These are phyloP conservation scores for Brassica cretica DNA, from an alignment of 345 rosid genomes.

Conservation along the genomic window DNA sequence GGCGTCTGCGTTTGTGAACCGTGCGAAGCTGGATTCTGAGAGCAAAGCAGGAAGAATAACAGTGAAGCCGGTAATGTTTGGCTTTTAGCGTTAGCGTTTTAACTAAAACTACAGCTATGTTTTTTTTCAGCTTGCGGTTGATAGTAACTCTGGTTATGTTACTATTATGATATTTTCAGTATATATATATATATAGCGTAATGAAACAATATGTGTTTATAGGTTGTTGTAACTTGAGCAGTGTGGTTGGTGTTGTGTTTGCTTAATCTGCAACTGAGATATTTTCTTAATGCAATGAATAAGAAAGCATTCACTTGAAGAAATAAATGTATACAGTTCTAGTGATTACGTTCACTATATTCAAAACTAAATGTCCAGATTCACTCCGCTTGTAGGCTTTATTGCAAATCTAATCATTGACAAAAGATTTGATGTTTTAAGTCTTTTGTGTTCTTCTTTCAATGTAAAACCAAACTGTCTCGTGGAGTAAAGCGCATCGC, in stretches of 20 bases:
- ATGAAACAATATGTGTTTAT: slow-evolving; percentile 13
- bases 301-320: background rate
- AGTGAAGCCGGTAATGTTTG: slow-evolving; percentile 24
- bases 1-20: slow-evolving; percentile 33
- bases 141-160: slow-evolving; percentile 20
- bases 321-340: background rate
- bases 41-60: slow-evolving; percentile 34
- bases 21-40: slow-evolving; percentile 23
- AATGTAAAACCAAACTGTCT: slow-evolving; percentile 15
- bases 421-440: slow-evolving; percentile 3
- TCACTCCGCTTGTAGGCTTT: background rate
- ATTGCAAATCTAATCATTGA: slow-evolving; percentile 8
- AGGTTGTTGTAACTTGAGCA: slow-evolving; percentile 9
- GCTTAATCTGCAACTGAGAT: slow-evolving; percentile 1
- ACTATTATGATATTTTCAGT: slow-evolving; percentile 24
- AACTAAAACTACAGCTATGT: slow-evolving; percentile 23
- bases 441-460: background rate
- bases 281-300: background rate
- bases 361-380: background rate
- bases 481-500: slow-evolving; percentile 3
- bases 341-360: background rate
- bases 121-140: slow-evolving; percentile 23
- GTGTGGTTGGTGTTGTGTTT: slow-evolving; percentile 20
- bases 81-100: slow-evolving; percentile 25
- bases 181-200: slow-evolving; percentile 10